A percentile compares a stretch with the other conserved stretches of the same genome.
Evolutionary conservation across 495 filamentous ascomycete species (phyloP).

Genomic region (Hyaloscypha variabilis): DNA sequence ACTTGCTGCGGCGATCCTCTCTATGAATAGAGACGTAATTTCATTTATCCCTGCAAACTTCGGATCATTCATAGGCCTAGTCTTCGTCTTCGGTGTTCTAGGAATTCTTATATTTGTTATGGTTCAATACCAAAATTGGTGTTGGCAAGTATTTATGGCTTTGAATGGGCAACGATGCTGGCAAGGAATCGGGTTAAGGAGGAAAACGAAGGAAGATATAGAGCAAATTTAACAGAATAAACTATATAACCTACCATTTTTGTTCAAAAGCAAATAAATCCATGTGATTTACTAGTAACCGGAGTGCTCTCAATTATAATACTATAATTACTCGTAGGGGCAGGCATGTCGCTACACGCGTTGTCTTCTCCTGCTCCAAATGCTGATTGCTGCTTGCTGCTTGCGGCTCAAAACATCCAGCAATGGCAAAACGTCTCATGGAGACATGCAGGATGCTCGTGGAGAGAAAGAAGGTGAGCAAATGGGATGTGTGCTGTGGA

Average conservation of each 20-base stretch:
- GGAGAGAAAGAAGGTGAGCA: too few species aligned
- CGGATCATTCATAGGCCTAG: background rate
- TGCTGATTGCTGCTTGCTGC: too few species aligned
- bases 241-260: background rate
- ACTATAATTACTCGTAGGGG: too few species aligned
- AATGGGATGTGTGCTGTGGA: too few species aligned
- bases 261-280: background rate
- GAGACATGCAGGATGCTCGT: too few species aligned
- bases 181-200: background rate
- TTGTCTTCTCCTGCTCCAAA: too few species aligned
- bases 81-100: background rate
- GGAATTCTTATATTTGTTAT: background rate
- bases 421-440: too few species aligned
- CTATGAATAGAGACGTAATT: slow-evolving; percentile 1
- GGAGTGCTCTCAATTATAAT: too few species aligned
- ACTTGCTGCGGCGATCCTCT: background rate
- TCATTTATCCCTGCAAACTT: background rate
- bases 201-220: background rate
- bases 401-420: too few species aligned
- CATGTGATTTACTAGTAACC: too few species aligned
- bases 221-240: background rate
- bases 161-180: background rate
- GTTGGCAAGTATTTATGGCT: slow-evolving; percentile 2
- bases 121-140: background rate
- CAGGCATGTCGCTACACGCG: too few species aligned